Evolutionary conservation across 2,329 filamentous ascomycete species (phyloP).

Genomic region (Phialemoniopsis sp.): DNA sequence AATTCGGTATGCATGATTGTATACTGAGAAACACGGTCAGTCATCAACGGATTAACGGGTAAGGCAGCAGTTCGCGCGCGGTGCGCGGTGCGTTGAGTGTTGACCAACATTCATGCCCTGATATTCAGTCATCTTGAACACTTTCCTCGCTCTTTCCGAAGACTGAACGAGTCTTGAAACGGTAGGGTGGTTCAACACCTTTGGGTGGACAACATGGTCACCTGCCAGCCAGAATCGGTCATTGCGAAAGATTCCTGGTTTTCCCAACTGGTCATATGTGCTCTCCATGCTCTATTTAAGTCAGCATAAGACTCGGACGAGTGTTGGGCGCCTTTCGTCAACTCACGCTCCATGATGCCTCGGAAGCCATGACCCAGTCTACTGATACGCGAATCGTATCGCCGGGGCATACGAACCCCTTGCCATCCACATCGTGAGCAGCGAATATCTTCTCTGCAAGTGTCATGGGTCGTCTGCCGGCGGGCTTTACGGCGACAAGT

Average conservation of each 20-base stretch:
- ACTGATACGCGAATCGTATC: slow-evolving; percentile 34
- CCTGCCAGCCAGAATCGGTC: slow-evolving; percentile 45
- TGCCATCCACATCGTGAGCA: slow-evolving; percentile 29
- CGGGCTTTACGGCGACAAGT: slow-evolving; percentile 9
- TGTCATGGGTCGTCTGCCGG: slow-evolving; percentile 27
- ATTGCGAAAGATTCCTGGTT: slow-evolving; percentile 40
- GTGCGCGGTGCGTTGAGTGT: no score
- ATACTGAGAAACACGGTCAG: neutral
- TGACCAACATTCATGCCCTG: slow-evolving; percentile 24
- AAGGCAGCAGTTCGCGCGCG: no score
- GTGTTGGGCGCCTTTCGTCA: neutral
- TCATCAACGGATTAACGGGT: no score
- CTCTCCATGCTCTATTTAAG: slow-evolving; percentile 28
- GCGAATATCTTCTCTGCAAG: slow-evolving; percentile 41
- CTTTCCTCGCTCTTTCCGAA: slow-evolving; percentile 26
- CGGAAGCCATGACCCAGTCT: slow-evolving; percentile 41
- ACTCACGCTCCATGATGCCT: slow-evolving; percentile 31
- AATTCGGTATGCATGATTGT: slow-evolving; percentile 37
- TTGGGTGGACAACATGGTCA: slow-evolving; percentile 43
- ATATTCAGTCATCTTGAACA: slow-evolving; percentile 38
- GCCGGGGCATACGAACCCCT: slow-evolving; percentile 27
- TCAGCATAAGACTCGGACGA: neutral
- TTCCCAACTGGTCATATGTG: slow-evolving; percentile 31
- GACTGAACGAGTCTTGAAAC: slow-evolving; percentile 28
- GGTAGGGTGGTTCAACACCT: slow-evolving; percentile 26